Evolutionary conservation across 805 yeast species (phyloP), one percentile per base, ranked within the genome.

Genomic region (Wickerhamomyces ciferrii): DNA sequence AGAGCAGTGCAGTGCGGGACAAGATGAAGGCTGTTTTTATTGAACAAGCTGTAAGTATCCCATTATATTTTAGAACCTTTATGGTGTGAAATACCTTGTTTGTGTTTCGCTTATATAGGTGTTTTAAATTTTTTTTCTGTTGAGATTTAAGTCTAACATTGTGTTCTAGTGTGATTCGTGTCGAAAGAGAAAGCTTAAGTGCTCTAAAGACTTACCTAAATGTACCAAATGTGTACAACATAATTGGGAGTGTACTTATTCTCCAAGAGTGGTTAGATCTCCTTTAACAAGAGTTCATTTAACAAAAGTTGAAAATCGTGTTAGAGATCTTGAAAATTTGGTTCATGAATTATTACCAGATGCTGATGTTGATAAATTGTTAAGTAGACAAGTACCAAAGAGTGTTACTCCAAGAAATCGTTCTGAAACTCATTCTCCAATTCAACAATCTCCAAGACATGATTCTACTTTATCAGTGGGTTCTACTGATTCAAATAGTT

Each of bases 271-370:
- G 2, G 83, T 84, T 31, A 70, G 96, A 45, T 81, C 92, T 5
- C 96, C 96, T 0, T 67, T 88, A 46, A 88, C 96, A 0, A 69
- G 96, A 53, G 88, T 85, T 4, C 84, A 87, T 66, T 67, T 88
- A 53, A 87, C 96, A 15, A 76, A 76, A 44, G 89, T 88, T 25
- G 96, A 88, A 63, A 74, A 70, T 44, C 63, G 80, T 42, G 76
- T 77, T 5, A 62, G 68, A 32, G 70, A 63, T 35, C 59, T 81
- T 46, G 84, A 80, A 57, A 51, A 55, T 11, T 51, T 80, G 11
- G 53, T 81, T 9, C 52, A 59, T 20, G 71, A 66, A 39, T 51
- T 78, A 15, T 51, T 74, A 7, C 85, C 78, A 5, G 71, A 71
- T 36, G 70, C 66, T 39, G 74, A 72, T 44, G 49, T 78, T n/a